Evolutionary conservation across 2,329 filamentous ascomycete species (phyloP).

Genomic region (Rugonectria rugulosa): DNA sequence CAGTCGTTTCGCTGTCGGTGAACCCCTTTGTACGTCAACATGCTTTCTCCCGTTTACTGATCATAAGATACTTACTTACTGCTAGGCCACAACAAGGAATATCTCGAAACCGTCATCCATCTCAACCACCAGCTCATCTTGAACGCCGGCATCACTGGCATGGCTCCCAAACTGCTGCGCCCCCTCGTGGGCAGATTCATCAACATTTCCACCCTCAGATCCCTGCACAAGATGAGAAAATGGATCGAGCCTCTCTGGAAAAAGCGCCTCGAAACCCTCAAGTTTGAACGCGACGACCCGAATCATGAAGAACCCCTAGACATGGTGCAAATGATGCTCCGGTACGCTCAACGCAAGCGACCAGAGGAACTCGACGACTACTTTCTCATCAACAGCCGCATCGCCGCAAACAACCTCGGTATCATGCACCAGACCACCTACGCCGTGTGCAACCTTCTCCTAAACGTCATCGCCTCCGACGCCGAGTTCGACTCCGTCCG

Average conservation of each 20-base stretch:
- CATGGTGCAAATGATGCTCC: conserved; percentile 52
- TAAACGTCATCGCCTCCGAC: conserved; percentile 6
- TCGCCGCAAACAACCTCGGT: conserved; percentile 6
- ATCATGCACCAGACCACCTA: conserved; percentile 8
- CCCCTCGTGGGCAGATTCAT: conserved; percentile 42
- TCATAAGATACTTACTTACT: background rate
- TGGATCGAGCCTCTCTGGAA: conserved; percentile 36
- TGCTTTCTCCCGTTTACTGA: background rate
- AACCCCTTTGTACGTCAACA: conserved; percentile 43
- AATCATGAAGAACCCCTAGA: conserved; percentile 44
- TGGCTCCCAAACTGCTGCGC: conserved; percentile 41
- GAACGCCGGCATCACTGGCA: conserved; percentile 43
- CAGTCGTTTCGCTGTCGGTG: conserved; percentile 43
- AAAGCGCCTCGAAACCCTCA: conserved; percentile 21
- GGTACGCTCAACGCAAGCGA: conserved; percentile 48
- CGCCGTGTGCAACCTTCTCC: background rate
- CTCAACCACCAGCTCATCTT: conserved; percentile 44
- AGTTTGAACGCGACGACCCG: conserved; percentile 11
- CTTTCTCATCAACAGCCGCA: conserved; percentile 4
- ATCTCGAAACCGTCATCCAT: conserved; percentile 39
- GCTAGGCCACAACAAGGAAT: conserved; percentile 44
- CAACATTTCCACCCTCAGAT: conserved; percentile 29
- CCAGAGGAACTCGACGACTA: conserved; percentile 42
- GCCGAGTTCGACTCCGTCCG: background rate
- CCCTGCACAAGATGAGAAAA: conserved; percentile 37